Evolutionary conservation across 169 alveolate genomes (phyloP).

Genomic region (Plasmodium ovale): DNA sequence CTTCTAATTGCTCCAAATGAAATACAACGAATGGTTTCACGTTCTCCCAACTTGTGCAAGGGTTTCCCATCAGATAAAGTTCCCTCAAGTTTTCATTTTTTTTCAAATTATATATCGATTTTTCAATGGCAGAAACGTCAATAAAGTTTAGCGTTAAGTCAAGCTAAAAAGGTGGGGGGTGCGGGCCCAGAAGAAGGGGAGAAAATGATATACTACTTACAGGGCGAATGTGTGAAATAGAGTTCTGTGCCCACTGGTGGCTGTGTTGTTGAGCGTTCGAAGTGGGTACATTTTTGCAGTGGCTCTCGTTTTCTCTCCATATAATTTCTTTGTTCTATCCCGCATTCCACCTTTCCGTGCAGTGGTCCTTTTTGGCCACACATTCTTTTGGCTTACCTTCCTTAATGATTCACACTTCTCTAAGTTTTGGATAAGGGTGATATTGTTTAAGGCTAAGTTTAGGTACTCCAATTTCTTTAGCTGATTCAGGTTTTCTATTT

Average conservation of each 20-base stretch:
- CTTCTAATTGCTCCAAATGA: conserved; percentile 81
- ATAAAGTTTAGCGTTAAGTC: conserved; percentile 93
- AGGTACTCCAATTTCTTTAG: conserved; percentile 91
- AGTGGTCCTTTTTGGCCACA: not conserved
- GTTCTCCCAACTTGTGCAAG: conserved; percentile 88
- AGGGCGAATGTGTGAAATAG: not conserved
- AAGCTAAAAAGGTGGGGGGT: conserved; percentile 76
- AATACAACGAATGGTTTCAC: conserved; percentile 84
- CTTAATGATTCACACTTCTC: conserved; percentile 89
- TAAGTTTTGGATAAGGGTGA: conserved; percentile 88
- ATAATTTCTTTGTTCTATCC: no score
- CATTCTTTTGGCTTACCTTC: conserved; percentile 49
- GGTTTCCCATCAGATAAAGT: conserved; percentile 91
- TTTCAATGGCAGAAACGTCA: conserved; percentile 85
- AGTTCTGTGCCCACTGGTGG: no score
- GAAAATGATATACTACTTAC: not conserved
- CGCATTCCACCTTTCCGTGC: no score
- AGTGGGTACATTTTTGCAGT: not conserved
- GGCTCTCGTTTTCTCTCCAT: no score
- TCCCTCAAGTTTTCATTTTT: conserved; percentile 83
- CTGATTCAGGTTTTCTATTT: conserved; percentile 88
- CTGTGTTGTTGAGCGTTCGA: not conserved
- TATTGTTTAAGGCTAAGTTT: conserved; percentile 91
- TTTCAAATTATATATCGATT: conserved; percentile 82
- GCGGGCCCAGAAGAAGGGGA: not conserved